Conservation (phyloP, 495 filamentous ascomycete species). For the Halenospora varia region DNA sequence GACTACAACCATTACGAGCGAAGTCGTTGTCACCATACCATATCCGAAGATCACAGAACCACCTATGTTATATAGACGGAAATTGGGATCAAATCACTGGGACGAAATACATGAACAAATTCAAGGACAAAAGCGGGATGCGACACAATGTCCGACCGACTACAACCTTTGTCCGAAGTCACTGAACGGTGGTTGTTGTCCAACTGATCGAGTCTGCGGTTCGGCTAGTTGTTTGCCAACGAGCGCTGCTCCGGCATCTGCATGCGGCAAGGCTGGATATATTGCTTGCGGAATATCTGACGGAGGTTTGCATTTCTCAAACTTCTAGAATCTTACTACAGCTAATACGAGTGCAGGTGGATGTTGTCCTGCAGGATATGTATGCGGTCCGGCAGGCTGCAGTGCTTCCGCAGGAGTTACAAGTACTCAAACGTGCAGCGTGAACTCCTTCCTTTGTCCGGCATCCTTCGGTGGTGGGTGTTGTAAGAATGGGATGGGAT, state of each 20-base stretch:
- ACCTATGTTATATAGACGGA: conserved; percentile 13
- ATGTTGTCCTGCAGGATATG: conserved; percentile 22
- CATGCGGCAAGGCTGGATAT: conserved; percentile 17
- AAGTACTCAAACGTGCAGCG: conserved; percentile 12
- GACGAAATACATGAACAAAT: conserved; percentile 22
- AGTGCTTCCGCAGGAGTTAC: conserved; percentile 16
- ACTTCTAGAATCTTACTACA: background rate
- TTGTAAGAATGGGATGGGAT: conserved; percentile 18
- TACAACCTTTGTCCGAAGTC: conserved; percentile 19
- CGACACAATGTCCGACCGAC: conserved; percentile 11
- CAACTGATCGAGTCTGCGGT: conserved; percentile 21
- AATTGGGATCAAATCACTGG: conserved; percentile 19
- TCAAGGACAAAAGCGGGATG: conserved; percentile 24
- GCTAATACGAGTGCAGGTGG: conserved; percentile 16
- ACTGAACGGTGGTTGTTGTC: conserved; percentile 23
- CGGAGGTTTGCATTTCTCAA: conserved; percentile 17
- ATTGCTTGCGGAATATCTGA: conserved; percentile 19
- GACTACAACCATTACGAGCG: background rate
- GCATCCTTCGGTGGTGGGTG: conserved; percentile 18
- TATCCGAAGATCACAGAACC: conserved; percentile 19
- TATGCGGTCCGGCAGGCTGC: conserved; percentile 11
- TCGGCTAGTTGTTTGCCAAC: conserved; percentile 15
- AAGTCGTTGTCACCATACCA: conserved; percentile 1
- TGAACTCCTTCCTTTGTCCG: conserved; percentile 13
- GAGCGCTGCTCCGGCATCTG: conserved; percentile 15